Conservation (phyloP, 495 filamentous ascomycete species). For the Bacidia gigantensis region DNA sequence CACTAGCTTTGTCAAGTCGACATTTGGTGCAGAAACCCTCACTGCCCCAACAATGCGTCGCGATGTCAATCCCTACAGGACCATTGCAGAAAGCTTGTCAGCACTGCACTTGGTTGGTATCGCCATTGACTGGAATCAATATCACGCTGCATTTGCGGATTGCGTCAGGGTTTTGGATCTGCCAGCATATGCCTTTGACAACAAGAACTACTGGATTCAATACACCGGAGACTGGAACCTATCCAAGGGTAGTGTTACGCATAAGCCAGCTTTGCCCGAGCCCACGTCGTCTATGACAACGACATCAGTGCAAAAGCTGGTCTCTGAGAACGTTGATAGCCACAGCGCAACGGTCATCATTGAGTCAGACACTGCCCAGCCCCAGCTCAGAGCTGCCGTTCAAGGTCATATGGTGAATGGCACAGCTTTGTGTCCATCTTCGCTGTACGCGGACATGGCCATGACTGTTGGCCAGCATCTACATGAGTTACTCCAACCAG, state of each 20-base stretch:
- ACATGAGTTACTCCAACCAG: conserved; percentile 29
- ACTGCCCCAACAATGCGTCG: conserved; percentile 33
- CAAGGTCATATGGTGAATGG: conserved; percentile 49
- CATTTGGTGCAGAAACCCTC: conserved; percentile 35
- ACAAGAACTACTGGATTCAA: conserved; percentile 58
- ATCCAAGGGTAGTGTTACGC: conserved; percentile 20
- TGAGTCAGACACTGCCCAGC: conserved; percentile 42
- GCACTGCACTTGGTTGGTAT: conserved; percentile 43
- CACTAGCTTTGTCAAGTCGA: conserved; percentile 42
- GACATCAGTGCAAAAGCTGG: conserved; percentile 22
- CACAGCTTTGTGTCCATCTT: conserved; percentile 24
- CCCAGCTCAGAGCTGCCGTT: conserved; percentile 37
- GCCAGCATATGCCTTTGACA: conserved; percentile 52
- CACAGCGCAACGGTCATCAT: conserved; percentile 39
- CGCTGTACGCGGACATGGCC: conserved; percentile 37
- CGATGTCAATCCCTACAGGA: conserved; percentile 34
- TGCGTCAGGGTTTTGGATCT: conserved; percentile 39
- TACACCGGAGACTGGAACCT: conserved; percentile 39
- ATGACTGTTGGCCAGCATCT: conserved; percentile 34
- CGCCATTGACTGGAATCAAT: conserved; percentile 51
- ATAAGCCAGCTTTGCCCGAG: conserved; percentile 12
- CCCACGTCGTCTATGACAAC: conserved; percentile 14
- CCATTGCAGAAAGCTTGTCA: conserved; percentile 35
- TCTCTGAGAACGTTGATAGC: conserved; percentile 38
- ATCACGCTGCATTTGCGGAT: conserved; percentile 43